Percentiles rank a stretch among this genome's conserved stretches.
These are phyloP conservation scores for Colletotrichum limetticola DNA, from an alignment of 2,329 filamentous ascomycete species.

Conservation along the genomic window DNA sequence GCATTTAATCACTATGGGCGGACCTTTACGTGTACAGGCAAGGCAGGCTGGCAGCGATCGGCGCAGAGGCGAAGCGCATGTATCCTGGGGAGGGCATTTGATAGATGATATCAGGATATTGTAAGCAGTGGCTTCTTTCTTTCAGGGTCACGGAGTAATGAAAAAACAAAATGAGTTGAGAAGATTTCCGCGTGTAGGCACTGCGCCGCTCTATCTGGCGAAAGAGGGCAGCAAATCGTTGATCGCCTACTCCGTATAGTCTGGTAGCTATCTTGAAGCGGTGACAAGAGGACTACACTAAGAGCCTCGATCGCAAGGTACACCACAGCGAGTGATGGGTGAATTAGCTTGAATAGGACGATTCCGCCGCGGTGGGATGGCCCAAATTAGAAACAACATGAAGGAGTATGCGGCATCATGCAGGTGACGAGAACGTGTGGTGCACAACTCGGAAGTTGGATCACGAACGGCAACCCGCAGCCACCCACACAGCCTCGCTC, in stretches of 20 bases:
- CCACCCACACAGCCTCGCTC: neutral
- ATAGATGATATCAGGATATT: conserved; percentile 23
- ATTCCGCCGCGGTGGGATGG: neutral
- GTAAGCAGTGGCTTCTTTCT: conserved; percentile 9
- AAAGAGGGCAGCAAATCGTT: neutral
- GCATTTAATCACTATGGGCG: neutral
- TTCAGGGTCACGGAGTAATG: neutral
- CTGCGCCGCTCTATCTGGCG: neutral
- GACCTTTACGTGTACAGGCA: conserved; percentile 11
- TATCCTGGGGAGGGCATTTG: conserved; percentile 12
- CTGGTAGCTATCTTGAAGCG: neutral
- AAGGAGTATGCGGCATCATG: neutral
- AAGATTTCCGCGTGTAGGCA: neutral
- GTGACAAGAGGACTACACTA: neutral
- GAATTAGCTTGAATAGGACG: neutral
- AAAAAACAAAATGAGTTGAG: neutral
- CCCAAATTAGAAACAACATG: neutral
- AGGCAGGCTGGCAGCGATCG: conserved; percentile 27
- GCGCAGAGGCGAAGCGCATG: conserved; percentile 33
- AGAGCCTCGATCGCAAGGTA: neutral
- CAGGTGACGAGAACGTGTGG: neutral
- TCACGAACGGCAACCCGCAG: neutral
- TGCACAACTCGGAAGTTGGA: neutral
- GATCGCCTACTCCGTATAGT: neutral
- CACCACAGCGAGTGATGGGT: no score